Evolutionary conservation across 2,329 filamentous ascomycete species (phyloP).

Genomic region (Penicillium sp.): DNA sequence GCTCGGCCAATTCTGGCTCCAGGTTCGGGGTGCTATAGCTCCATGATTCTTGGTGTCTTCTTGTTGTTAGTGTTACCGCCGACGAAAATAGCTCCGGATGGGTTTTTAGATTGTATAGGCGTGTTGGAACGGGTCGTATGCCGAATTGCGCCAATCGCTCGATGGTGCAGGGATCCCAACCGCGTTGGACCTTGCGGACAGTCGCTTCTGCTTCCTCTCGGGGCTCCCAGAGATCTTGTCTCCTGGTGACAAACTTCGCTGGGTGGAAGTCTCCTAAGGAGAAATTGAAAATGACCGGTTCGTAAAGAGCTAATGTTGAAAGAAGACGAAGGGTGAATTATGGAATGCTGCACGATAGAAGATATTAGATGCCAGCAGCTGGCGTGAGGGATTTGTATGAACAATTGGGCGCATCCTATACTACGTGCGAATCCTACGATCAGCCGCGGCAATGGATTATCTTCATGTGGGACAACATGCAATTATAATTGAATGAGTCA

Average conservation of each 20-base stretch:
- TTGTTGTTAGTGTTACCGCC: conserved; percentile 21
- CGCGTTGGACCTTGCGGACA: conserved; percentile 5
- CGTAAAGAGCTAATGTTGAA: conserved; percentile 67
- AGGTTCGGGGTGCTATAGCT: conserved; percentile 9
- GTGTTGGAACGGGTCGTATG: conserved; percentile 14
- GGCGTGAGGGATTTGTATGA: conserved; percentile 61
- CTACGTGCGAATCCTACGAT: not conserved
- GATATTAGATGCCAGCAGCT: not conserved
- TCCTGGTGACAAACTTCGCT: not conserved
- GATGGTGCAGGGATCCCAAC: conserved; percentile 14
- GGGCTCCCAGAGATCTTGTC: conserved; percentile 9
- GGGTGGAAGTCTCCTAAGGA: conserved; percentile 4
- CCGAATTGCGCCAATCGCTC: conserved; percentile 9
- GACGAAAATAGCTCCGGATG: conserved; percentile 4
- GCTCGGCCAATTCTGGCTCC: conserved; percentile 9
- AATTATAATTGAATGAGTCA: no score
- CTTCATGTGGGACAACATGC: no score
- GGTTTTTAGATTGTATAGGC: conserved; percentile 5
- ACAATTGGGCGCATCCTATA: not conserved
- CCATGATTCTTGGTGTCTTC: conserved; percentile 15
- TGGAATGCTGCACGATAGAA: conserved; percentile 56
- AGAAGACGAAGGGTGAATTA: conserved; percentile 75
- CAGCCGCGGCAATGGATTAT: not conserved
- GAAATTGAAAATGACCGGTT: conserved; percentile 46
- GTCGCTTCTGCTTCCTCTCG: conserved; percentile 2